These are phyloP conservation scores for Fraxinus latifolia DNA, from an alignment of 305 asterid genomes.

Conservation along the genomic window DNA sequence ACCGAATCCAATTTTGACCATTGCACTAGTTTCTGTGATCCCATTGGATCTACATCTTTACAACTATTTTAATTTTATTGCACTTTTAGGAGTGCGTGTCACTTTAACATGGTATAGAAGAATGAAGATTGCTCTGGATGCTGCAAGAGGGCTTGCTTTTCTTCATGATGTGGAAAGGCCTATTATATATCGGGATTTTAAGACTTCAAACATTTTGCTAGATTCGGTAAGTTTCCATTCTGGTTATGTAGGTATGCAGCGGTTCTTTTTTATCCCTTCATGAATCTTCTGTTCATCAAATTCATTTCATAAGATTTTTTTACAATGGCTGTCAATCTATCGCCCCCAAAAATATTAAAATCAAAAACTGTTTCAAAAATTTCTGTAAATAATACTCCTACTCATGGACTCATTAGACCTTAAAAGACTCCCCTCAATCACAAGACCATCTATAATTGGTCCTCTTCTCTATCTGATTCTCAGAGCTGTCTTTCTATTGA, in stretches of 20 bases:
- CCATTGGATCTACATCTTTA: not conserved
- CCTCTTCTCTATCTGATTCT: not conserved
- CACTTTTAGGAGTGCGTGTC: conserved; percentile 59
- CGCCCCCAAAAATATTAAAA: not conserved
- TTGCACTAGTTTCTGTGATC: not conserved
- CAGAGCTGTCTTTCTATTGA: not conserved
- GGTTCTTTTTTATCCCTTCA: not conserved
- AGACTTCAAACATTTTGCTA: conserved; percentile 25
- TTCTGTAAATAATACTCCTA: not conserved
- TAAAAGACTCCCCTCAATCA: not conserved
- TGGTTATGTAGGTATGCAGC: not conserved
- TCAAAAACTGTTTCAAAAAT: too few species aligned
- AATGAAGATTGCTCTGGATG: conserved; percentile 22
- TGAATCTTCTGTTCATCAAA: not conserved
- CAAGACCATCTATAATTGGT: not conserved
- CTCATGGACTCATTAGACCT: not conserved
- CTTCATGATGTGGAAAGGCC: conserved; percentile 23
- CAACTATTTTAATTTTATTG: conserved; percentile 4
- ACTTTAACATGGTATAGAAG: conserved; percentile 31
- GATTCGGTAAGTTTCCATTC: conserved; percentile 14
- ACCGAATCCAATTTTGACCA: not conserved
- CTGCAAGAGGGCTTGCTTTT: conserved; percentile 27
- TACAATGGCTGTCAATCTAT: not conserved
- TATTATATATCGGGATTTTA: conserved; percentile 28
- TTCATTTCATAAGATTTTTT: not conserved